Evolutionary conservation across 352 stramenopile species (phyloP).

Genomic region (Phytophthora aleatoria): DNA sequence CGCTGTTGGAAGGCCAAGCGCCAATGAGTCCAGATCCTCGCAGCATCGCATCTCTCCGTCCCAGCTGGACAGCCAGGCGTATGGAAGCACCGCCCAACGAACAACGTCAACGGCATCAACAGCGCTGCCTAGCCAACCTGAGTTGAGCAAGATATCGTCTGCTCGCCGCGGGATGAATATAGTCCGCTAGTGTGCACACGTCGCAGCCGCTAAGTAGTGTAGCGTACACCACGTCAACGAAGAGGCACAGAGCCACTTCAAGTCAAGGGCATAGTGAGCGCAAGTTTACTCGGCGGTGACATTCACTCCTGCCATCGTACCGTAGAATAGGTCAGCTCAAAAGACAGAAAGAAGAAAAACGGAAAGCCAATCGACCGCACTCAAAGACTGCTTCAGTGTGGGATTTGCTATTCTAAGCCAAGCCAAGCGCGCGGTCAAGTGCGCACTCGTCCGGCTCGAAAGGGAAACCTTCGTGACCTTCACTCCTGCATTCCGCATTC

Average conservation of each 20-base stretch:
- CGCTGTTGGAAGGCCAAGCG: not conserved
- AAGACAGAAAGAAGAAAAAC: constrained; percentile 37
- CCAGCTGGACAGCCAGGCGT: constrained; percentile 6
- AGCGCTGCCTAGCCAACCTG: constrained; percentile 8
- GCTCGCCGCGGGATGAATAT: constrained; percentile 10
- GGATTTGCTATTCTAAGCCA: constrained; percentile 34
- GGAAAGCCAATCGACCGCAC: constrained; percentile 20
- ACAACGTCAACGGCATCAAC: constrained; percentile 15
- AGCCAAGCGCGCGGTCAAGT: constrained; percentile 14
- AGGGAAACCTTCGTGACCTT: constrained; percentile 37
- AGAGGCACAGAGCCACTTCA: constrained; percentile 27
- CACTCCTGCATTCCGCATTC: constrained; percentile 41
- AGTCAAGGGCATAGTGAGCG: constrained; percentile 29
- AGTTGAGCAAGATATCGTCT: constrained; percentile 21
- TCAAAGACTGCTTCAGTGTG: constrained; percentile 27
- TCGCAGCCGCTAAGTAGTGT: constrained; percentile 14
- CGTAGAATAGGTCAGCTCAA: constrained; percentile 22
- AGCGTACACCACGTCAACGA: constrained; percentile 9
- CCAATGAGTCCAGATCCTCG: constrained; percentile 30
- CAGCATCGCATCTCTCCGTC: constrained; percentile 27
- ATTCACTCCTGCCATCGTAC: constrained; percentile 14
- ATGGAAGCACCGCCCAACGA: not conserved
- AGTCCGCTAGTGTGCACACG: constrained; percentile 23
- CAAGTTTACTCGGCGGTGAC: constrained; percentile 13
- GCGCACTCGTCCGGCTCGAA: constrained; percentile 27